Base-by-base conservation (phyloP, 2,329 filamentous ascomycete genomes). In the Aspergillus sp. region DNA sequence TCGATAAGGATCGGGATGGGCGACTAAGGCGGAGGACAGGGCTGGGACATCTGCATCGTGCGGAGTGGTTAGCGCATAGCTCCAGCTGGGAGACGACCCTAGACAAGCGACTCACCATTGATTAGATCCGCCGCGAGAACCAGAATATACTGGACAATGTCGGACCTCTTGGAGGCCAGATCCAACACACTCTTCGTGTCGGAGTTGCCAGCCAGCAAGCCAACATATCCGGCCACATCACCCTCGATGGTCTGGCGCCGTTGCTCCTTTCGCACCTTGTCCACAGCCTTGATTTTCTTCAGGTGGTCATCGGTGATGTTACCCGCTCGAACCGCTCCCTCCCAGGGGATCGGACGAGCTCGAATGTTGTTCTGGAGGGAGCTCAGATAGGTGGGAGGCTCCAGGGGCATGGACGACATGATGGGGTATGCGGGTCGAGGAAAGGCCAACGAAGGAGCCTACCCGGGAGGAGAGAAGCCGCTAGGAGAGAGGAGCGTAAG, bases 361-460 rank as follows among this genome's bases (percentile, higher is more conserved):
- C 94, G 90, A 72, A 97, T 96, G 80, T 97, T 97, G 83, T 90
- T 95, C 79, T 96, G 92, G 63, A 96, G 82, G 62, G 90, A 93
- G 69, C 85, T 82, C 60, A 89, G 83, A 74, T 96, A 96, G 54
- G 89, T 89, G 54, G 92, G 92, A 63, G 90, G 88, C 71, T 96
- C 91, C 73, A 95, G 84, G 71, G 91, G 93, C 92, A 96, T 96
- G 36, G 59, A 70, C 59, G 57, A 53, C 59, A 59, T 58, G 42
- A 47, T 54, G 54, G 45, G 48, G 45, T 45, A 30, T 36, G 24
- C 38, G 24, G 40, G 47, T 38, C n/a, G 49, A 45, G 40, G 17
- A 30, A 45, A 49, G 20, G n/a, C 30, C 45, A 33, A 53, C 38
- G 17, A 35, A 47, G 38, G 38, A 55, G 43, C 53, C 52, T 53